Evolutionary conservation across 257 asterid genomes (phyloP), one percentile per base, ranked within the genome.

Genomic region (Craterostigma plantagineum): DNA sequence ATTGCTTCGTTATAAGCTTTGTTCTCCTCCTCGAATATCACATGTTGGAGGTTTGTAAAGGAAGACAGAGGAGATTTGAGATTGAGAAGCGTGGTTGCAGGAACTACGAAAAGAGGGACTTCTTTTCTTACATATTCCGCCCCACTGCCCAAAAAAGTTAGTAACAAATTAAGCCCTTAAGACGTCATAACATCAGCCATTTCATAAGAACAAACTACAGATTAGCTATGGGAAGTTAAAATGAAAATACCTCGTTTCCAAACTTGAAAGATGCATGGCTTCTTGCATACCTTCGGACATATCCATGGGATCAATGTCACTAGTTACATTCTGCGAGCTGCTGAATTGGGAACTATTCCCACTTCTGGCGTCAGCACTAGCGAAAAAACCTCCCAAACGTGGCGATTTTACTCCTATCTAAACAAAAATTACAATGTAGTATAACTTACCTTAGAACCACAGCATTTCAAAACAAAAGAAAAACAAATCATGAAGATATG

Each of bases 271-370:
- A 64, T 80, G 94, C 93, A 90, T 75, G 4, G 99, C 99, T 67
- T 90, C 99, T 60, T 90, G 96, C 99, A 90, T 80, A 59, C 99
- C 68, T 44, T 90, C 96, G 18, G 96, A 72, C 84, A 84, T 72
- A 63, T 90, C 99, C 96, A 80, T 75, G 27, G 86, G 91, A 61
- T 90, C 96, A 58, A 73, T 38, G 60, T 80, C 94, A 49, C 48
- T 62, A 51, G 64, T 53, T 15, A 73, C 75, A 63, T 59, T 64
- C 30, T 56, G 63, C 52, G 68, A 60, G 60, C 51, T 71, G 62
- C 50, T 77, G 46, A 54, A 40, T 18, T 56, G 61, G 52, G 50
- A 50, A 64, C 18, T 67, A 60, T 66, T 72, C 64, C 91, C 90
- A 11, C 50, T 55, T 60, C 63, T 74, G 43, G 83, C 62, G 57